phyloP scores from a whole-genome alignment of 2,329 filamentous ascomycete genomes.

The Nothopassalora personata region DNA sequence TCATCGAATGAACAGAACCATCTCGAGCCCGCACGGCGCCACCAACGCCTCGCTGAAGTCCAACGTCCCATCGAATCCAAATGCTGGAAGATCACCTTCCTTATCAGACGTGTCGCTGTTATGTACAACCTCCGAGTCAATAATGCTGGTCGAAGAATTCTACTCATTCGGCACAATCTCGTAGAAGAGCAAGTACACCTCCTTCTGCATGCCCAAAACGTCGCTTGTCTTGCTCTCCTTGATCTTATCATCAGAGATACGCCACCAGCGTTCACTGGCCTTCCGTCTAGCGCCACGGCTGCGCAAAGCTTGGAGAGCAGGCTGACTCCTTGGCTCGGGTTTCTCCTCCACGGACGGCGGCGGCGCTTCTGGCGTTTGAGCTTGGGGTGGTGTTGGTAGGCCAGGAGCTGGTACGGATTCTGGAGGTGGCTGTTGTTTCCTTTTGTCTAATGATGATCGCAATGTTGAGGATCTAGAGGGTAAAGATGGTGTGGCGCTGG shows the following conservation, averaged over 20 bases:
- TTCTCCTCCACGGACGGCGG: conserved; percentile 1
- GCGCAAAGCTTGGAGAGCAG: conserved; percentile 48
- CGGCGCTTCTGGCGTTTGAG: conserved; percentile 2
- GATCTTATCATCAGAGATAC: conserved; percentile 94
- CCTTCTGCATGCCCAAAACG: conserved; percentile 86
- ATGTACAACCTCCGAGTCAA: neutral
- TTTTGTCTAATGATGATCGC: conserved; percentile 7
- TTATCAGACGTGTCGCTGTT: neutral
- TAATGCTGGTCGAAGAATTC: neutral
- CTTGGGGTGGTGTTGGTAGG: conserved; percentile 20
- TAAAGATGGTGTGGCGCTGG: conserved; percentile 9
- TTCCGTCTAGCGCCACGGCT: conserved; percentile 41
- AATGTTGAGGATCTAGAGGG: conserved; percentile 21
- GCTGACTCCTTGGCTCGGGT: conserved; percentile 13
- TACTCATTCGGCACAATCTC: conserved; percentile 57
- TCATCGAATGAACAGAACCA: neutral
- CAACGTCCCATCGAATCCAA: neutral
- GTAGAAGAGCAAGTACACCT: conserved; percentile 95
- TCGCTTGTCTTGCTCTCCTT: conserved; percentile 91
- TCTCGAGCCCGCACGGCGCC: neutral
- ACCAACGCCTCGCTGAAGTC: neutral
- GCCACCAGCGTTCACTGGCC: conserved; percentile 80
- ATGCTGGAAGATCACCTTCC: neutral
- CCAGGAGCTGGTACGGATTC: conserved; percentile 27
- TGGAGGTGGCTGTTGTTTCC: conserved; percentile 16